These are phyloP conservation scores for Aureobasidium sp. DNA, from an alignment of 2,329 filamentous ascomycete genomes.

Conservation along the genomic window DNA sequence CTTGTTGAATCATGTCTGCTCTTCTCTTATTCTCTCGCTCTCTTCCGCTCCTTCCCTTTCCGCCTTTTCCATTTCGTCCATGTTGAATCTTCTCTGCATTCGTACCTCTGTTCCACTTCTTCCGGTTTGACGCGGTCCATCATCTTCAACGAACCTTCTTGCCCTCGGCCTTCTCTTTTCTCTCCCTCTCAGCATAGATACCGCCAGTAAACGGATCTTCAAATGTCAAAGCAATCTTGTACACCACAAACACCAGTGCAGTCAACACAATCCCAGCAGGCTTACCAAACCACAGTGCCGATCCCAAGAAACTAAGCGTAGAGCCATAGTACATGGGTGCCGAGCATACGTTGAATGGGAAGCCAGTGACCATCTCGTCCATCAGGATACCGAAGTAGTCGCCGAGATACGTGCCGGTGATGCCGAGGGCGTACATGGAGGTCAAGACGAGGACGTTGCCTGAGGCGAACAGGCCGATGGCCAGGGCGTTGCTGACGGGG, in stretches of 20 bases:
- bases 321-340: slow-evolving; percentile 97
- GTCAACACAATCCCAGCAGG: slow-evolving; percentile 78
- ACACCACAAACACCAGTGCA: slow-evolving; percentile 65
- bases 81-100: background rate
- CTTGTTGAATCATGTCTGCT: no score
- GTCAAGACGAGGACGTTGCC: slow-evolving; percentile 83
- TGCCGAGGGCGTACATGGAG: slow-evolving; percentile 84
- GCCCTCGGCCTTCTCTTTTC: slow-evolving; percentile 35
- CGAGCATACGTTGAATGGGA: slow-evolving; percentile 87
- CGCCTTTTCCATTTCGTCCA: slow-evolving; percentile 18
- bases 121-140: no score
- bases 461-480: slow-evolving; percentile 61
- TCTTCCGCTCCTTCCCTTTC: no score
- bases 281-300: slow-evolving; percentile 76
- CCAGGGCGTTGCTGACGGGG: slow-evolving; percentile 53
- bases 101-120: no score
- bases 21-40: no score
- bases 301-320: slow-evolving; percentile 85
- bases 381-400: slow-evolving; percentile 99
- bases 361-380: slow-evolving; percentile 88
- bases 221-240: slow-evolving; percentile 72
- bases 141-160: slow-evolving; percentile 9
- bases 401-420: slow-evolving; percentile 92
- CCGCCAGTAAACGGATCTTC: slow-evolving; percentile 92
- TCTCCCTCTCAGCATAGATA: slow-evolving; percentile 84